A percentile compares a stretch with the other conserved stretches of the same genome.
These are phyloP conservation scores for Colletotrichum sp. DNA, from an alignment of 2,329 filamentous ascomycete genomes.

Conservation along the genomic window DNA sequence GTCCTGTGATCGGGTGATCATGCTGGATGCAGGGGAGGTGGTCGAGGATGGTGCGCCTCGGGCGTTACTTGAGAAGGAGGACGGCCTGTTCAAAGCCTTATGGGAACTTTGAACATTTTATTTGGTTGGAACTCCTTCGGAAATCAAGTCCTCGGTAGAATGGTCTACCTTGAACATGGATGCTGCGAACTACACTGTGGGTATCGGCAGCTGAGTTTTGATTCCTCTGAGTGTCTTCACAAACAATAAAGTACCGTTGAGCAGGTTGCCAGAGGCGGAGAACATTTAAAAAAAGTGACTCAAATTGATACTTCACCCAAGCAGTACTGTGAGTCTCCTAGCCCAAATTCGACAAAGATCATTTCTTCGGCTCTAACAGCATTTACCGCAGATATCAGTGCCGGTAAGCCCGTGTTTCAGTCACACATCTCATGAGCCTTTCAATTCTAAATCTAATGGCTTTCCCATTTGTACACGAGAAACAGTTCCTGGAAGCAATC, in stretches of 20 bases:
- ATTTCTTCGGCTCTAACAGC: neutral
- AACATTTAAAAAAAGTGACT: rapidly evolving
- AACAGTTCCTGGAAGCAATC: neutral
- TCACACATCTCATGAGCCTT: no score
- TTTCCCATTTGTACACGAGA: neutral
- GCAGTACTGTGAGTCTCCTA: rapidly evolving
- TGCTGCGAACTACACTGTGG: neutral
- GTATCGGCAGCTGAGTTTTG: neutral
- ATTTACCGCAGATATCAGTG: no score
- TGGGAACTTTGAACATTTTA: neutral
- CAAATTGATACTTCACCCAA: neutral
- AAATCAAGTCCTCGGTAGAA: neutral
- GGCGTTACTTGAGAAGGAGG: neutral
- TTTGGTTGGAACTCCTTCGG: rapidly evolving
- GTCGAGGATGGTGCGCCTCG: neutral
- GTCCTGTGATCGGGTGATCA: neutral
- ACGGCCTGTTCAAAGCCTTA: neutral
- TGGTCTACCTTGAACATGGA: neutral
- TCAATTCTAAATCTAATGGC: neutral
- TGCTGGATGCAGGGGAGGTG: neutral
- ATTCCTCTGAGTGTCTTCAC: no score
- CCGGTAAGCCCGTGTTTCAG: no score
- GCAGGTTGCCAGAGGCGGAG: rapidly evolving
- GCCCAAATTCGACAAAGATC: neutral
- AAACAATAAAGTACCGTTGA: neutral